These are phyloP conservation scores for Suhomyces prunicola DNA, from an alignment of 805 yeast genomes.

Conservation along the genomic window DNA sequence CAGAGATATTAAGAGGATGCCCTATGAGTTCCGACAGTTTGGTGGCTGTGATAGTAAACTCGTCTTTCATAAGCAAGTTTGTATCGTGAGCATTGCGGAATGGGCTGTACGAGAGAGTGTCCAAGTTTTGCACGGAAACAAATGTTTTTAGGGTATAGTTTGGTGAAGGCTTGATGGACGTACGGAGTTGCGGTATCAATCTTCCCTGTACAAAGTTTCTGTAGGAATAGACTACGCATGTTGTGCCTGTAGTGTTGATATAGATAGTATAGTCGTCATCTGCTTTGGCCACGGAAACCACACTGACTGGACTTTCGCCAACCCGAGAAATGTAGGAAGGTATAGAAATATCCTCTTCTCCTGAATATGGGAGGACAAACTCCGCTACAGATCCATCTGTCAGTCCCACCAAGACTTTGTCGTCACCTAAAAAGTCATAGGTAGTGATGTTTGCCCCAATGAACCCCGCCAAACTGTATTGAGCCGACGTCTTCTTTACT, in stretches of 20 bases:
- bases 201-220: conserved; percentile 28
- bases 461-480: conserved; percentile 14
- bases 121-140: conserved; percentile 25
- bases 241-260: conserved; percentile 30
- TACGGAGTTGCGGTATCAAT: conserved; percentile 20
- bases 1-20: conserved; percentile 36
- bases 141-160: conserved; percentile 26
- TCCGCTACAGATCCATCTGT: conserved; percentile 60
- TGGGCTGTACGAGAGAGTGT: conserved; percentile 27
- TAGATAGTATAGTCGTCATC: conserved; percentile 23
- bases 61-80: conserved; percentile 27
- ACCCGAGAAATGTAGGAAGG: conserved; percentile 35
- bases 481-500: conserved; percentile 22
- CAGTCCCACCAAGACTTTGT: conserved; percentile 53
- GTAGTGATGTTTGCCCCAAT: conserved; percentile 35
- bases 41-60: conserved; percentile 27
- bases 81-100: conserved; percentile 35
- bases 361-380: conserved; percentile 39
- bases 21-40: conserved; percentile 30
- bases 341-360: conserved; percentile 13
- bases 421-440: conserved; percentile 45
- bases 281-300: conserved; percentile 21
- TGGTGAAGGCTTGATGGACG: conserved; percentile 26
- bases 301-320: conserved; percentile 29
- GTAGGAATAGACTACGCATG: conserved; percentile 21